Conservation (phyloP, 305 asterid genomes). For the Fraxinus angustifolia region DNA sequence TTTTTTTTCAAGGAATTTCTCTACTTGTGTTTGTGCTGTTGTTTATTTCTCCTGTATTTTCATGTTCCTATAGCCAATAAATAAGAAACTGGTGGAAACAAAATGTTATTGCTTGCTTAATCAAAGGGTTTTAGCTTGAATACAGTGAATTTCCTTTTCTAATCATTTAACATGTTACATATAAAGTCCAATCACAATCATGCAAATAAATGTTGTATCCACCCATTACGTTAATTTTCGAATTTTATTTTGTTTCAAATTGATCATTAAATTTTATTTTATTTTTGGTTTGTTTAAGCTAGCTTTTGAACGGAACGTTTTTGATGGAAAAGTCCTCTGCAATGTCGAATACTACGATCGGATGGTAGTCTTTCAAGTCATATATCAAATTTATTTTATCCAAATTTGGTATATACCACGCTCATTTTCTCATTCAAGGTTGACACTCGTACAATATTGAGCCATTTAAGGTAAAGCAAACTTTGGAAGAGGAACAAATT, state of each 20-base stretch:
- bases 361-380: background rate
- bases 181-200: background rate
- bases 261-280: background rate
- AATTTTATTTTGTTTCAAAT: background rate
- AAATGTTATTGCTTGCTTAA: background rate
- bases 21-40: background rate
- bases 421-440: background rate
- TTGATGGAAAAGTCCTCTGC: background rate
- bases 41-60: background rate
- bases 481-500: background rate
- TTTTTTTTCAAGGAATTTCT: background rate
- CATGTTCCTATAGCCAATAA: background rate
- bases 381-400: too few relatives aligned
- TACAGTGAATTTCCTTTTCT: background rate
- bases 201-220: background rate
- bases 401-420: background rate
- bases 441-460: background rate
- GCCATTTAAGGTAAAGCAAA: background rate
- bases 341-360: background rate
- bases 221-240: background rate
- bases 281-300: background rate
- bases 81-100: background rate
- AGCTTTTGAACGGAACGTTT: background rate
- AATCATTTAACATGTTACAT: background rate
- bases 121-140: background rate